Conservation (phyloP, 2,329 filamentous ascomycete genomes). For the Exophiala alcalophila region DNA sequence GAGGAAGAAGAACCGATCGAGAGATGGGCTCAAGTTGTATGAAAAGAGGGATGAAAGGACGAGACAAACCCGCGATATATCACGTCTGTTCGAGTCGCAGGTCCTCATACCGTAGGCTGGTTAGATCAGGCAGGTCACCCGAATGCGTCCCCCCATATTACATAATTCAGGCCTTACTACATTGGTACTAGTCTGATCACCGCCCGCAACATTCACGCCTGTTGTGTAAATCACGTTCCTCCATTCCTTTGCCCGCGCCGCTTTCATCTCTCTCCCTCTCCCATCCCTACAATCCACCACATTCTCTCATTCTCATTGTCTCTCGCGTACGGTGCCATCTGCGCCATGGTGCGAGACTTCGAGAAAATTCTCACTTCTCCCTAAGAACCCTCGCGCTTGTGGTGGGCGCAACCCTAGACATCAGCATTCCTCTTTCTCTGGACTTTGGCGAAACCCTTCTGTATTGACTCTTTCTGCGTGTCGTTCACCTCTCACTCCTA, state of each 20-base stretch:
- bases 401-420: slow-evolving; percentile 9
- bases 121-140: too few relatives aligned
- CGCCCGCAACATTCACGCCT: too few relatives aligned
- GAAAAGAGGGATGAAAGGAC: too few relatives aligned
- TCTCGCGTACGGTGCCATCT: slow-evolving; percentile 5
- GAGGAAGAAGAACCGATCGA: too few relatives aligned
- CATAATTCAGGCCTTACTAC: too few relatives aligned
- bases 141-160: too few relatives aligned
- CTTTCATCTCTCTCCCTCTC: slow-evolving; percentile 3
- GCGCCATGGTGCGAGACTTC: slow-evolving; percentile 18
- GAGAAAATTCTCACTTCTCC: slow-evolving; percentile 8
- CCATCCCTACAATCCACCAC: slow-evolving; percentile 7
- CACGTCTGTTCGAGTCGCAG: too few relatives aligned
- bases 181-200: too few relatives aligned
- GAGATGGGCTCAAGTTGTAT: too few relatives aligned
- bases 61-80: too few relatives aligned
- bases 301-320: slow-evolving; percentile 6
- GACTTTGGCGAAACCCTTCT: neutral
- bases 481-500: neutral
- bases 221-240: slow-evolving; percentile 19
- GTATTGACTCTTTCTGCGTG: neutral
- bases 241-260: slow-evolving; percentile 12
- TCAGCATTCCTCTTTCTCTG: neutral
- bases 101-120: too few relatives aligned
- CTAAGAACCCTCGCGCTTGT: slow-evolving; percentile 12